Evolutionary conservation across 805 yeast species (phyloP).

Genomic region (Danielia reshetovae): DNA sequence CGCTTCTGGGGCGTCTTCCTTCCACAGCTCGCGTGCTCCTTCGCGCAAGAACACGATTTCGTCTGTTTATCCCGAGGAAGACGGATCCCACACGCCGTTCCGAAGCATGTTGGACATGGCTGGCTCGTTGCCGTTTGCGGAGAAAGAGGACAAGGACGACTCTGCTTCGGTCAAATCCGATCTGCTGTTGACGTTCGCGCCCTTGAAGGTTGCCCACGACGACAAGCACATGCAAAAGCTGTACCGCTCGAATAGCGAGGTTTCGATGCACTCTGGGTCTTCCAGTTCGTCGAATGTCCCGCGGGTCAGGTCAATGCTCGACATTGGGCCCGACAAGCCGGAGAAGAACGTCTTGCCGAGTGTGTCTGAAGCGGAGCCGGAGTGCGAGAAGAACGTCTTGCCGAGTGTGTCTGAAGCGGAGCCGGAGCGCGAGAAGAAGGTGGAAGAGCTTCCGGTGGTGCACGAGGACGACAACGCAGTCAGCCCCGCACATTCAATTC

Average conservation of each 20-base stretch:
- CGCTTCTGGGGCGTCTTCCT: constrained; percentile 13
- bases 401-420: constrained; percentile 5
- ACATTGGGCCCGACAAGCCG: constrained; percentile 9
- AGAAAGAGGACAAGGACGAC: constrained; percentile 14
- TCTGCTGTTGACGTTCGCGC: constrained; percentile 22
- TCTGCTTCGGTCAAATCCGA: constrained; percentile 21
- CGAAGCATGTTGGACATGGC: constrained; percentile 39
- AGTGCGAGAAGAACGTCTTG: constrained; percentile 4
- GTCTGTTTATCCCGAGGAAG: constrained; percentile 7
- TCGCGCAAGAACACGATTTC: constrained; percentile 29
- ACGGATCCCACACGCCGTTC: constrained; percentile 24
- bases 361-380: not conserved
- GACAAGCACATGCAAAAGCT: constrained; percentile 4
- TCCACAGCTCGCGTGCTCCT: constrained; percentile 24
- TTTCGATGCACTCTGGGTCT: constrained; percentile 9
- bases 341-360: constrained; percentile 1
- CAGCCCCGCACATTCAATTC: no score
- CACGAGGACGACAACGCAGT: not conserved
- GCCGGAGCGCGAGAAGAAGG: not conserved
- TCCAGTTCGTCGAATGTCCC: constrained; percentile 8
- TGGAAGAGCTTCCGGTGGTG: not conserved
- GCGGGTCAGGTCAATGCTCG: constrained; percentile 30
- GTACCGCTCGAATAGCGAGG: constrained; percentile 8
- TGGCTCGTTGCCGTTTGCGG: constrained; percentile 1
- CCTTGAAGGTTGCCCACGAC: constrained; percentile 16